phyloP scores from a whole-genome alignment of 2,329 filamentous ascomycete genomes.

The Hypoxylon sp. region DNA sequence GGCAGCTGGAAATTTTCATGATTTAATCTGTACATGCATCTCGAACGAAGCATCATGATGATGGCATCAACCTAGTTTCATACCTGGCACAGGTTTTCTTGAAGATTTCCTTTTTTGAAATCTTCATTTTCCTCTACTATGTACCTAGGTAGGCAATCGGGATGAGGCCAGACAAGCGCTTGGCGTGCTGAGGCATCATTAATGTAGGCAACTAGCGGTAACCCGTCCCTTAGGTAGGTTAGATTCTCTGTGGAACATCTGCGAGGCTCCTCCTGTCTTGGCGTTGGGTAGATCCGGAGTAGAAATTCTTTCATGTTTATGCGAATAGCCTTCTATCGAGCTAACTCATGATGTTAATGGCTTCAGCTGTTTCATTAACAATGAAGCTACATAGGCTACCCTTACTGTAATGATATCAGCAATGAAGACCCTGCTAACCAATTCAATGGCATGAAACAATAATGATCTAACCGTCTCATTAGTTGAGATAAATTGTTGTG shows the following conservation, averaged over 20 bases:
- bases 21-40: conserved; percentile 26
- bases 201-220: conserved; percentile 36
- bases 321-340: conserved; percentile 9
- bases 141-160: not conserved
- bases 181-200: conserved; percentile 23
- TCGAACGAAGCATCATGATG: conserved; percentile 27
- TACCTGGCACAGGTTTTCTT: not conserved
- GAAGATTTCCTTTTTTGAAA: not conserved
- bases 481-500: conserved; percentile 17
- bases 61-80: conserved; percentile 20
- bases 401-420: conserved; percentile 22
- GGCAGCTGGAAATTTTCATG: conserved; percentile 33
- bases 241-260: conserved; percentile 25
- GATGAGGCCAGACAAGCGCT: conserved; percentile 12
- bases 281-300: conserved; percentile 36
- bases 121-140: conserved; percentile 10
- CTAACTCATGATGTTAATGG: conserved; percentile 1
- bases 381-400: conserved; percentile 4
- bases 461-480: conserved; percentile 35
- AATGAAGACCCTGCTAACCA: not conserved
- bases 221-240: conserved; percentile 32
- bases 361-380: conserved; percentile 13
- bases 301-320: conserved; percentile 18
- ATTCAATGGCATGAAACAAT: conserved; percentile 19
- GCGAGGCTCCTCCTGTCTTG: conserved; percentile 32